phyloP scores from a whole-genome alignment of 2,329 filamentous ascomycete genomes.

The Exophiala alcalophila region DNA sequence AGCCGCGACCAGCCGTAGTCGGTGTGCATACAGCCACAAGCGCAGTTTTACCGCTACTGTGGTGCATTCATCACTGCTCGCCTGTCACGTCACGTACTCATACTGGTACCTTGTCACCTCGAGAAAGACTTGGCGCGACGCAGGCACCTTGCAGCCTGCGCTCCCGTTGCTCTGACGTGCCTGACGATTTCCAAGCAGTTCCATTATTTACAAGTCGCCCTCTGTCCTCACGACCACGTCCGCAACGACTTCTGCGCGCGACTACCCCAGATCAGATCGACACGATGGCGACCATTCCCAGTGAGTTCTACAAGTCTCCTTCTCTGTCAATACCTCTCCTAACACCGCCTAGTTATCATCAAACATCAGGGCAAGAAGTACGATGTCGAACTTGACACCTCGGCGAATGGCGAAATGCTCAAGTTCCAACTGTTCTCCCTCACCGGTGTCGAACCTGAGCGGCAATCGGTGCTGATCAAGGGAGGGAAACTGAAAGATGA shows the following conservation, averaged over 20 bases:
- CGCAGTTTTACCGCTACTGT: too few relatives aligned
- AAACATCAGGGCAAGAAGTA: conserved; percentile 96
- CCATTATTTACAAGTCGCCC: too few relatives aligned
- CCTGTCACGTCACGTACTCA: too few relatives aligned
- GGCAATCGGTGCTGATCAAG: conserved; percentile 94
- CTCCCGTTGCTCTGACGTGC: conserved; percentile 4
- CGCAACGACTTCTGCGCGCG: too few relatives aligned
- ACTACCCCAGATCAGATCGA: neutral
- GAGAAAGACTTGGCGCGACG: too few relatives aligned
- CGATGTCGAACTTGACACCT: conserved; percentile 84
- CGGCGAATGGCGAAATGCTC: conserved; percentile 83
- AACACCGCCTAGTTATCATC: conserved; percentile 65
- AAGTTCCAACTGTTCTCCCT: conserved; percentile 95
- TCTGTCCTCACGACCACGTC: too few relatives aligned
- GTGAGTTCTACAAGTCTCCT: conserved; percentile 39
- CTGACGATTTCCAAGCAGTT: conserved; percentile 9
- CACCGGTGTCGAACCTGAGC: conserved; percentile 91
- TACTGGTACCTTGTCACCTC: too few relatives aligned
- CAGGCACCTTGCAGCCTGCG: too few relatives aligned
- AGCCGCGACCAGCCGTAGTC: too few relatives aligned
- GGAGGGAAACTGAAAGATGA: conserved; percentile 95
- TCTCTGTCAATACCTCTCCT: neutral
- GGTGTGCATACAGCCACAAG: too few relatives aligned
- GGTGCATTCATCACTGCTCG: too few relatives aligned
- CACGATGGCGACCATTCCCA: conserved; percentile 56